Conservation (phyloP, 176 grass and related monocot genomes). For the Aegilops umbellulata region DNA sequence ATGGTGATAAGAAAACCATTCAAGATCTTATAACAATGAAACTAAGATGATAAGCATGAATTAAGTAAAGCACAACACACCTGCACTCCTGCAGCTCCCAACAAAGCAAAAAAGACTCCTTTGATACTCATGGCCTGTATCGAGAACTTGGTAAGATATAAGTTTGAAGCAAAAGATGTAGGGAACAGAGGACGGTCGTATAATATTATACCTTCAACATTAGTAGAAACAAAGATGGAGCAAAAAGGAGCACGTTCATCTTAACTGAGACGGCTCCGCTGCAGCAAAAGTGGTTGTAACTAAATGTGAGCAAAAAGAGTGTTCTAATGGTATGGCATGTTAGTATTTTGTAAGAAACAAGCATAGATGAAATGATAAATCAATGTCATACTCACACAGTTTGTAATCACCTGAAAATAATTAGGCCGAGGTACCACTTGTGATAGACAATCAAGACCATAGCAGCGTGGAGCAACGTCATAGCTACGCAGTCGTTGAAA, state of each 20-base stretch:
- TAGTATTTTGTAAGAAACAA: slow-evolving; percentile 10
- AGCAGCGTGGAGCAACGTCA: slow-evolving; percentile 83
- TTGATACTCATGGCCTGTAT: slow-evolving; percentile 72
- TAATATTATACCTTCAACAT: slow-evolving; percentile 75
- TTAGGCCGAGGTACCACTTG: slow-evolving; percentile 83
- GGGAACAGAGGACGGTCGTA: background rate
- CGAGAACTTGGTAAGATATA: slow-evolving; percentile 19
- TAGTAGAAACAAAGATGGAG: slow-evolving; percentile 82
- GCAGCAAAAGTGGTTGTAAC: slow-evolving; percentile 27
- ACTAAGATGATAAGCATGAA: background rate
- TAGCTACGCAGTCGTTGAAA: slow-evolving; percentile 93
- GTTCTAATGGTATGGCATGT: background rate
- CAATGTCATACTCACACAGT: background rate
- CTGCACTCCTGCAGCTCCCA: slow-evolving; percentile 74
- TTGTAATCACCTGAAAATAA: slow-evolving; percentile 79
- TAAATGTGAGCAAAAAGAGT: background rate
- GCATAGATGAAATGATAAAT: background rate
- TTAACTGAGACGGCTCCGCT: slow-evolving; percentile 94
- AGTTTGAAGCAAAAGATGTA: slow-evolving; percentile 27
- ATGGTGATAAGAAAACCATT: slow-evolving; percentile 12
- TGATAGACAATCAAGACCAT: slow-evolving; percentile 76
- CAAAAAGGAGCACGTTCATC: slow-evolving; percentile 97
- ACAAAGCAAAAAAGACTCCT: slow-evolving; percentile 66
- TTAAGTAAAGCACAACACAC: slow-evolving; percentile 19
- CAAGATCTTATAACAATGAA: background rate